Evolutionary conservation across 2,329 filamentous ascomycete species (phyloP).

Genomic region (Penicillium sp.): DNA sequence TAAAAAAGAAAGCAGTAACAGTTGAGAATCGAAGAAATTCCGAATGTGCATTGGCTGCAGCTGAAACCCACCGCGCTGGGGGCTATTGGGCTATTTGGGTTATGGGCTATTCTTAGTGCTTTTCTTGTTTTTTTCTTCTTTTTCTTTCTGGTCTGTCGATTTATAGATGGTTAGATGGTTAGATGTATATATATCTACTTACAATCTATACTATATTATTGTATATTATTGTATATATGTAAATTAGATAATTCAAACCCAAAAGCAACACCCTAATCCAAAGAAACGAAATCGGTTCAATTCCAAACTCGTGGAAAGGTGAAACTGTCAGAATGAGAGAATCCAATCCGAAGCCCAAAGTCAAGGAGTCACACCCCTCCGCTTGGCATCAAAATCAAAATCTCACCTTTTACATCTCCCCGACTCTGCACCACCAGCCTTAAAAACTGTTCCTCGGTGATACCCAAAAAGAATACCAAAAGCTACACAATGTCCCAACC

Average conservation of each 20-base stretch:
- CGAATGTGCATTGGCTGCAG: conserved; percentile 15
- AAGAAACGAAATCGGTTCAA: not conserved
- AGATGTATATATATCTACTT: not conserved
- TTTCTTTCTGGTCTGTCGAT: not conserved
- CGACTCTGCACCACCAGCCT: not conserved
- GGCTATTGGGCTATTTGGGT: not conserved
- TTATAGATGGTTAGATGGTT: too few relatives aligned
- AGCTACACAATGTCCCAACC: not conserved
- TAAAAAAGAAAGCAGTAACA: not conserved
- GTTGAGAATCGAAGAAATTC: conserved; percentile 14
- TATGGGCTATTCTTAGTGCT: conserved; percentile 15
- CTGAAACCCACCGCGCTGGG: conserved; percentile 16
- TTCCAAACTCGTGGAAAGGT: not conserved
- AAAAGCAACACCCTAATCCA: not conserved
- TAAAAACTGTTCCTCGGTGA: not conserved
- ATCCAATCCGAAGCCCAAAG: not conserved
- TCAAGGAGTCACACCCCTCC: not conserved
- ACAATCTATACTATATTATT: not conserved
- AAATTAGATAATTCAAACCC: not conserved
- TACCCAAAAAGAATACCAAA: too few relatives aligned
- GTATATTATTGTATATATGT: too few relatives aligned
- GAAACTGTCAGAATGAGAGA: conserved; percentile 2
- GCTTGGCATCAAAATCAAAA: not conserved
- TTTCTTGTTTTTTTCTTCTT: too few relatives aligned
- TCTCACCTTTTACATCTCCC: not conserved